Conservation (phyloP, 75 land plant species). For the Chamaecyparis obtusa region DNA sequence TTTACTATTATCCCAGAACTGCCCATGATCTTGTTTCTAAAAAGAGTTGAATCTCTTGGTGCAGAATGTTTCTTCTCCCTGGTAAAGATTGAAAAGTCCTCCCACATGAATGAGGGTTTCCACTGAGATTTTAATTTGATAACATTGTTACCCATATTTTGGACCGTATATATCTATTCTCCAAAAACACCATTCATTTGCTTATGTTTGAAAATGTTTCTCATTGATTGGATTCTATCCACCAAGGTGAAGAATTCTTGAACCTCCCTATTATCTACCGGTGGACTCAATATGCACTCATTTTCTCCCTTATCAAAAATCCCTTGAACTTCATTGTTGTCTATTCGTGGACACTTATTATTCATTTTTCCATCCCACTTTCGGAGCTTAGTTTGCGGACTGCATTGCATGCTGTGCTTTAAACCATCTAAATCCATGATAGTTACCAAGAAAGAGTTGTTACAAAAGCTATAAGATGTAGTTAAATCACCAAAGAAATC, state of each 20-base stretch:
- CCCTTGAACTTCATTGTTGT: not conserved
- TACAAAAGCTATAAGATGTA: no score
- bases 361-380: not conserved
- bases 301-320: not conserved
- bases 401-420: no score
- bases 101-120: not conserved
- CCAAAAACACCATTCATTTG: not conserved
- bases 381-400: not conserved
- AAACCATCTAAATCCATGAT: no score
- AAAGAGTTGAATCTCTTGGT: not conserved
- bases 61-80: not conserved
- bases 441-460: no score
- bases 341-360: not conserved
- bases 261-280: not conserved
- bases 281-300: not conserved
- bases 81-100: not conserved
- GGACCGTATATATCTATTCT: not conserved
- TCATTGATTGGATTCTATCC: not conserved
- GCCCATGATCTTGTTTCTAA: not conserved
- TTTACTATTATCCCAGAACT: not conserved
- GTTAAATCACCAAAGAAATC: no score
- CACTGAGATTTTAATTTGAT: not conserved
- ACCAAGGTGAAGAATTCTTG: not conserved
- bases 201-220: not conserved
- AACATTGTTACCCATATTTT: not conserved